A percentile compares a stretch with the other conserved stretches of the same genome.
Evolutionary conservation across 2,329 filamentous ascomycete species (phyloP).

Genomic region (Daldinia sp.): DNA sequence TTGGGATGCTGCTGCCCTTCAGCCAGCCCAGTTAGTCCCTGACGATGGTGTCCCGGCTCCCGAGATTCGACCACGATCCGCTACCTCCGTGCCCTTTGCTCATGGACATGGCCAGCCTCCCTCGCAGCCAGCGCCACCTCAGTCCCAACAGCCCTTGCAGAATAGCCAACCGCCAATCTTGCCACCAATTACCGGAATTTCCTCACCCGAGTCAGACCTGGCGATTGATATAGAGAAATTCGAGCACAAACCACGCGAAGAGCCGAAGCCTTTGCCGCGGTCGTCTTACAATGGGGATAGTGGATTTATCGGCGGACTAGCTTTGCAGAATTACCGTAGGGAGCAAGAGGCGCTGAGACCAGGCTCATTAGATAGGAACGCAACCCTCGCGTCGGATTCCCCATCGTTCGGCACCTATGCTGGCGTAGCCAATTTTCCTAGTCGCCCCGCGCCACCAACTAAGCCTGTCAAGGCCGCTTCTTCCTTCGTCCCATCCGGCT

Average conservation of each 20-base stretch:
- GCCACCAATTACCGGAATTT: constrained; percentile 64
- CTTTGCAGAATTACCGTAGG: constrained; percentile 64
- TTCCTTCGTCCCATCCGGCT: constrained; percentile 64
- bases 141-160: constrained; percentile 38
- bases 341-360: constrained; percentile 50
- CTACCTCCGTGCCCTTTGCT: constrained; percentile 48
- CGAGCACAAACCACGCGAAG: constrained; percentile 43
- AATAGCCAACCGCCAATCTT: constrained; percentile 48
- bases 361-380: constrained; percentile 38
- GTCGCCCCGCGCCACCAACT: constrained; percentile 45
- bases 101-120: constrained; percentile 56
- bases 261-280: constrained; percentile 50
- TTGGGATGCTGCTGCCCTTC: constrained; percentile 56
- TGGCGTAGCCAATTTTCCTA: constrained; percentile 50
- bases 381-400: constrained; percentile 34
- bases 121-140: constrained; percentile 36
- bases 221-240: constrained; percentile 40
- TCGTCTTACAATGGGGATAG: constrained; percentile 56
- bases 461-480: constrained; percentile 53
- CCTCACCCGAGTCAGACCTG: constrained; percentile 55
- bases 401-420: constrained; percentile 46
- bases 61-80: constrained; percentile 56
- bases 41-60: constrained; percentile 61
- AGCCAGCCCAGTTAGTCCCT: constrained; percentile 57
- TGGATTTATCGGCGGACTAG: constrained; percentile 68